Percentiles rank a stretch among this genome's conserved stretches.
Evolutionary conservation across 805 yeast genomes (phyloP).

Genomic region (Candida corydali): DNA sequence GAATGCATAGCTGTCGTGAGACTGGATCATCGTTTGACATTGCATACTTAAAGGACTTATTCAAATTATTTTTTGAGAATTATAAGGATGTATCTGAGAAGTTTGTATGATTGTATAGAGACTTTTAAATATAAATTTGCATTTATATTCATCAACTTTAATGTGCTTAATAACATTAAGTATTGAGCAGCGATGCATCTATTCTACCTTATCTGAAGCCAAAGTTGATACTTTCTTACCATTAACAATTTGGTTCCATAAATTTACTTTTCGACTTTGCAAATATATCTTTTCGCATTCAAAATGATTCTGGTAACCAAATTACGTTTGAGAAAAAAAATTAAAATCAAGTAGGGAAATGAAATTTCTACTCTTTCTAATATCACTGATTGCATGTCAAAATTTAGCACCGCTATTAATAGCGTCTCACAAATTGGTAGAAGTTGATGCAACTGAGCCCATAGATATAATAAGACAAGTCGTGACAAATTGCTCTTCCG

Average conservation of each 20-base stretch:
- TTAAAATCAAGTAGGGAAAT: conserved; percentile 1
- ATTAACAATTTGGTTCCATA: too few relatives aligned
- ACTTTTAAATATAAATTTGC: too few relatives aligned
- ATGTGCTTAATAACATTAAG: too few relatives aligned
- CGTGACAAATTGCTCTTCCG: conserved; percentile 37
- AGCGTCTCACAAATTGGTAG: conserved; percentile 38
- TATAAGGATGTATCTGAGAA: conserved; percentile 20
- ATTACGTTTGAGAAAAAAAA: too few relatives aligned
- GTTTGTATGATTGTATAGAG: too few relatives aligned
- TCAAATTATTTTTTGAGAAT: conserved; percentile 53
- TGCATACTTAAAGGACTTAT: conserved; percentile 55
- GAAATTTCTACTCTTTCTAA: conserved; percentile 2
- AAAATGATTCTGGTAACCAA: too few relatives aligned
- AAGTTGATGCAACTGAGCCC: conserved; percentile 22
- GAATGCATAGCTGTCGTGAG: conserved; percentile 93
- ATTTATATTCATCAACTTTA: too few relatives aligned
- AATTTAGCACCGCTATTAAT: conserved; percentile 25
- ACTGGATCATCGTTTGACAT: conserved; percentile 82
- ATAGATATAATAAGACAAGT: conserved; percentile 24
- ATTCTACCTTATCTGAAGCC: too few relatives aligned
- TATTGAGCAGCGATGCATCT: too few relatives aligned
- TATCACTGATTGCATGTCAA: neutral
- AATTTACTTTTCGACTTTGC: too few relatives aligned
- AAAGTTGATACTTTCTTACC: too few relatives aligned
- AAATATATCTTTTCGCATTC: too few relatives aligned